Base-by-base conservation (phyloP, 306 rosid genomes). In the Leucaena leucocephala region DNA sequence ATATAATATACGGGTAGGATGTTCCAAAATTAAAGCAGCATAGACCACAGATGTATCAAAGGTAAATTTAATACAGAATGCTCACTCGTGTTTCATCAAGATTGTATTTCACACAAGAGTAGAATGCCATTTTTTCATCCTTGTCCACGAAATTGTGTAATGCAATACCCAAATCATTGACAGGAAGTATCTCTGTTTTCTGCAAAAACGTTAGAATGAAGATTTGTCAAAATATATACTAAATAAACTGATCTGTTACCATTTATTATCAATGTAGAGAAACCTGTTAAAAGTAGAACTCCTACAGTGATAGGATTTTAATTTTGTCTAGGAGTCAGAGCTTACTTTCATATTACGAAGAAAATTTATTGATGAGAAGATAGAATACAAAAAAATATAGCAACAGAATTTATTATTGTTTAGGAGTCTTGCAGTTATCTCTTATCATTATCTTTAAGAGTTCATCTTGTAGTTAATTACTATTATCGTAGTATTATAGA, bases 181-280 rank as follows among this genome's bases (percentile, higher is more conserved):
- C 97, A 3, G 98, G 98, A 82, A 95, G 93, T 84, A 95, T 91
- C 92, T 95, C 98, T 97, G 93, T 95, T 92, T 95, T 95, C 98
- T 95, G 94, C 83, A 83, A 63, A 81, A 79, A 42, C 77, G 79
- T 35, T 12, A 72, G 16, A 62, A n/a, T 59, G 52, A 40, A 84
- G 76, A 77, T 62, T 64, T 42, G 54, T 52, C 34, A 21, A 80
- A 78, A 38, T 16, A 68, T 45, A 58, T 39, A 66, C 21, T 19
- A 67, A 67, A 35, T 19, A 75, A 45, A 76, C 14, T 66, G 72
- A 67, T 61, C 71, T 16, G 35, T 7, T 4, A 52, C 50, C 35
- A 62, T 64, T 49, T 77, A 61, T 61, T 61, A 63, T 15, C 11
- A 35, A 36, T 15, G 13, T 36, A 15, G 12, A 64, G 69, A 64